Base-by-base conservation (phyloP, 306 rosid genomes). In the Senna tora region DNA sequence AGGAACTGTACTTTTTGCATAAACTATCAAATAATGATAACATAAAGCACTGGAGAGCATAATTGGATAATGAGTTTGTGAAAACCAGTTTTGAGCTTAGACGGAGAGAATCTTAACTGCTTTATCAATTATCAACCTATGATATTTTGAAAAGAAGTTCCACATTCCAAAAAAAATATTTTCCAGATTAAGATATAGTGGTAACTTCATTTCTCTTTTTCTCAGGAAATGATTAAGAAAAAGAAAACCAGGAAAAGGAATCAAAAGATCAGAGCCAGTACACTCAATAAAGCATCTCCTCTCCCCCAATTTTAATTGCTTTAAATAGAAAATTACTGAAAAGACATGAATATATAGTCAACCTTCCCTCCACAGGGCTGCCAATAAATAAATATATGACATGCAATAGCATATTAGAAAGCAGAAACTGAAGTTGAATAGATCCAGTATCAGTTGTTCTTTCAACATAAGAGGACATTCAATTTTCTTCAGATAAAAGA, bases 1-100 rank as follows among this genome's bases (percentile, higher is more conserved):
- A 88, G 75, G 92, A 89, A 73, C 96, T 91, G 91, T 22, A 66
- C 74, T 34, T 52, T 60, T 73, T 33, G 42, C 73, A 79, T 38
- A 56, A 61, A 80, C 61, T 28, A 82, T 69, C 57, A 81, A 60
- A 73, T 49, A 57, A 72, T 30, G 51, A 66, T 2, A 63, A 67
- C 45, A 68, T 5, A 60, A 39, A 57, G 45, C 49, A 59, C 25
- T 34, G 14, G 72, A 77, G 60, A 67, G 57, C 7, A 75, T 19
- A 79, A 54, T 69, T 33, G 43, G 67, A 71, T 21, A 53, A 46
- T 34, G 38, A 61, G 68, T 63, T 61, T 30, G 47, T 22, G 11
- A 61, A 76, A 52, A 75, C 36, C 51, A 80, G 39, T 57, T 36
- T 12, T 52, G 69, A 72, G 9, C 42, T 60, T 17, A 20, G 43